Base-by-base conservation (phyloP, 1,284 basidiomycete genomes). In the Bjerkandera adusta region DNA sequence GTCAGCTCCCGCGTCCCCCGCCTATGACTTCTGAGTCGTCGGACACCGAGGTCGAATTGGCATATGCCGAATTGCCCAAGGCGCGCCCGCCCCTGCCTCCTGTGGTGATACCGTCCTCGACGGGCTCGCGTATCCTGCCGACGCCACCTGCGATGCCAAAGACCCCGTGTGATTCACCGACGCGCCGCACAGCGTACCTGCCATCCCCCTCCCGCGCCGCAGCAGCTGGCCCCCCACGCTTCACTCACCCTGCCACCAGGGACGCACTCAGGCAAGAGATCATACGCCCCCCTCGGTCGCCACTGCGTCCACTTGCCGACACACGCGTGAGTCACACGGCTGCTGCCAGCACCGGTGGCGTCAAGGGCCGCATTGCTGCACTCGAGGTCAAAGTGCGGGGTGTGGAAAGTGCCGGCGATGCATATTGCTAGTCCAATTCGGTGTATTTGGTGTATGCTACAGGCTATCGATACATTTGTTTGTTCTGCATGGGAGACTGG, bases 301-400 rank as follows among this genome's bases (percentile, higher is more conserved):
- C 41, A 5, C 30, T 43, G 13, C 41, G 41, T 34, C 29, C 41
- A 15, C 16, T 43, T 15, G 16, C 22, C 41, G 41, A 13, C 30
- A 24, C 11, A 20, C 30, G 11, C 11, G 12, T 33, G 13, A 16
- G 8, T 41, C 38, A n/a, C 7, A 41, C 13, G 12, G 29, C 39
- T n/a, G 12, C 39, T n/a, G 39, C 29, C 27, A 30, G 39, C n/a
- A 36, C 29, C 24, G 41, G 48, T n/a, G 43, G 47, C 1, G 57
- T 62, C 16, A 43, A 49, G 36, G 53, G 54, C 3, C 54, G 58
- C 8, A 58, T 63, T 21, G 58, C 57, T 8, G 56, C 54, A 1
- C 47, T 61, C 21, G 61, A 59, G 32, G 47, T 58, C 26, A 54
- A 55, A 24, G 30, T 58, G 35, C 53, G 46, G 41, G 13, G 25